Percentiles rank a stretch among this genome's conserved stretches.
Evolutionary conservation across 192 early-diverging fungal genomes (phyloP).

Genomic region (Lunasporangiospora selenospora): DNA sequence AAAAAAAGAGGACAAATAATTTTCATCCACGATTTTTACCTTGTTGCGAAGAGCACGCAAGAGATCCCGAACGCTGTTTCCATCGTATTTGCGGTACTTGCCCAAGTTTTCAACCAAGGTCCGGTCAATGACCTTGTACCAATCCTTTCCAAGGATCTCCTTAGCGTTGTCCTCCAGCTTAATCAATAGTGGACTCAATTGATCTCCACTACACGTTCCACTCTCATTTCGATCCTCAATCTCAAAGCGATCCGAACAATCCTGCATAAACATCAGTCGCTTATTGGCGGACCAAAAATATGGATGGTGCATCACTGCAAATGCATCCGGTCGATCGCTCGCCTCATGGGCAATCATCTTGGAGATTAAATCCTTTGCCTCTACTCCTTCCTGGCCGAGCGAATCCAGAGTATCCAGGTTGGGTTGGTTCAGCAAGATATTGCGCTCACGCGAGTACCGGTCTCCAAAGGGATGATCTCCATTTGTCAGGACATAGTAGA

Average conservation of each 20-base stretch:
- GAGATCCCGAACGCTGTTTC: slow-evolving; percentile 81
- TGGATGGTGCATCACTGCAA: slow-evolving; percentile 84
- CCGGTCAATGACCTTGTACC: slow-evolving; percentile 77
- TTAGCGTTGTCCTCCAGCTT: slow-evolving; percentile 66
- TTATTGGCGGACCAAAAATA: slow-evolving; percentile 93
- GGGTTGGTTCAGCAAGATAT: slow-evolving; percentile 82
- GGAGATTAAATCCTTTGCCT: slow-evolving; percentile 90
- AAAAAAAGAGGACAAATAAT: not conserved
- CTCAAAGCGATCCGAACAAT: slow-evolving; percentile 95
- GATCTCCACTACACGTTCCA: slow-evolving; percentile 41
- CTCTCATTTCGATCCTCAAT: slow-evolving; percentile 67
- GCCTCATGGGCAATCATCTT: slow-evolving; percentile 87
- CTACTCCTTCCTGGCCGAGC: slow-evolving; percentile 73
- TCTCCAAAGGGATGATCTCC: slow-evolving; percentile 98
- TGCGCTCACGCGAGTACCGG: slow-evolving; percentile 85
- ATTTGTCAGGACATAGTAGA: slow-evolving; percentile 88
- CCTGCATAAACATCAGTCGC: slow-evolving; percentile 90
- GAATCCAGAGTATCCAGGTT: slow-evolving; percentile 76
- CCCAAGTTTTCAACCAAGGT: slow-evolving; percentile 80
- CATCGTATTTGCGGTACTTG: slow-evolving; percentile 95
- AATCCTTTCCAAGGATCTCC: slow-evolving; percentile 74
- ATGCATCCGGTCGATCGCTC: slow-evolving; percentile 80
- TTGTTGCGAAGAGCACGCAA: slow-evolving; percentile 93
- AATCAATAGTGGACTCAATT: slow-evolving; percentile 69
- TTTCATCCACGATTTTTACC: slow-evolving; percentile 50